Evolutionary conservation across 1,284 basidiomycete genomes (phyloP), one percentile per base, ranked within the genome.

Genomic region (Sporisorium iseilematis-ciliati): DNA sequence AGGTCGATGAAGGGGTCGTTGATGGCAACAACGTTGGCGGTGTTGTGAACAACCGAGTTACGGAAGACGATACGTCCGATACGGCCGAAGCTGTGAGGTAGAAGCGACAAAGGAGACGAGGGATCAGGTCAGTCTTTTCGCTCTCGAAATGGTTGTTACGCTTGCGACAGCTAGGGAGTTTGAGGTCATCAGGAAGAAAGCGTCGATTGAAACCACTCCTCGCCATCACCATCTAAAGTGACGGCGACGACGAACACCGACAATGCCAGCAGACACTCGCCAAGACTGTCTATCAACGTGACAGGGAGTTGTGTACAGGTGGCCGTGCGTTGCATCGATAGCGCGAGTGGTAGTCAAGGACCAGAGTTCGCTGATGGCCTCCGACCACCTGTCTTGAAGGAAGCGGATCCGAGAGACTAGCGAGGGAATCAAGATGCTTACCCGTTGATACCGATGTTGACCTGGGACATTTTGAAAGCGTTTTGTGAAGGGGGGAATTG

Each of bases 1-100:
- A 96, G 91, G 87, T 94, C 91, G 83, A 97, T 96, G 91, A 97
- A 97, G 70, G 94, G 94, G 88, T 87, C 86, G 79, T 86, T 87
- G 83, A 77, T 83, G 50, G 83, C 82, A 56, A 84, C 81, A 50
- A 80, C 76, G 59, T 81, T 72, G 65, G 66, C 72, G 52, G 67
- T 73, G 60, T 65, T 71, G 73, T 77, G 77, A 43, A 69, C 57
- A 54, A 77, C 63, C 55, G 78, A 71, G 89, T 98, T 98, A 85
- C 96, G 92, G 88, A 93, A 89, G 80, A 99, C 97, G 86, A 99
- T 97, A 88, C 80, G 81, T 67, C 82, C 83, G 65, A 84, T 84
- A 66, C 81, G 81, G 67, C 78, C 82, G 72, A 82, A 85, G 65
- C 82, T 82, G 79, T 49, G 54, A 2, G 23, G 14, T 16, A 26